Evolutionary conservation across 768 basidiomycete genomes (phyloP), one percentile per base, ranked within the genome.

Genomic region (Mycena pura): DNA sequence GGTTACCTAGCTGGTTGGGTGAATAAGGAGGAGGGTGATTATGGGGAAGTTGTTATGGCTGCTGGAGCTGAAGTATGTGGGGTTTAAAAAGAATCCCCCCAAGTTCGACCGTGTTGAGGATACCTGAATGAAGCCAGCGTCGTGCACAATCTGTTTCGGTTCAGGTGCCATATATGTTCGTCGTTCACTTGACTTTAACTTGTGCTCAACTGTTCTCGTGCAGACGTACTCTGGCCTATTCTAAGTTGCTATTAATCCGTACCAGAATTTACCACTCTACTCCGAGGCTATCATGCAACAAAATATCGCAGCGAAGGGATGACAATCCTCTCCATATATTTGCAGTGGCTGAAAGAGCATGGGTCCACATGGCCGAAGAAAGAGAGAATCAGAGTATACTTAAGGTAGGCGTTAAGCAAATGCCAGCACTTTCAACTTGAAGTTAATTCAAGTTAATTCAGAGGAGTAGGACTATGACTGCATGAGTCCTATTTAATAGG

Each of bases 101-200:
- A 97, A 98, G 77, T 99, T 99, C 74, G 96, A 99, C 79, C 86
- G 94, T 29, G 96, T 96, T 5, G 94, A 95, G 66, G 97, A 99
- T 74, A 99, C 78, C 81, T 99, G 59, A 99, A 99, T 73, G 97
- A 99, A 82, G 96, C 97, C 11, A 95, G 93, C 68, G 97, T 99
- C 41, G 96, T 99, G n/a, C 94, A 99, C 73, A 99, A 99, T 77
- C 86, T 99, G 97, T 75, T 99, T 95, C 75, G 91, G 91, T 49
- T 91, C 91, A 43, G 94, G 92, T 36, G 88, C 91, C 51, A 97
- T 98, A 68, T 96, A 96, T 77, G 95, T 95, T 72, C 73, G 93
- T 82, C 46, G 21, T 47, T 24, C 24, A 55, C 47, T n/a, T 43
- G 41, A 21, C 21, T 31, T 40, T 52, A 36, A 49, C 51, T 32